Evolutionary conservation across 768 basidiomycete genomes (phyloP), one percentile per base, ranked within the genome.

Genomic region (Leccinum disarticulatum): DNA sequence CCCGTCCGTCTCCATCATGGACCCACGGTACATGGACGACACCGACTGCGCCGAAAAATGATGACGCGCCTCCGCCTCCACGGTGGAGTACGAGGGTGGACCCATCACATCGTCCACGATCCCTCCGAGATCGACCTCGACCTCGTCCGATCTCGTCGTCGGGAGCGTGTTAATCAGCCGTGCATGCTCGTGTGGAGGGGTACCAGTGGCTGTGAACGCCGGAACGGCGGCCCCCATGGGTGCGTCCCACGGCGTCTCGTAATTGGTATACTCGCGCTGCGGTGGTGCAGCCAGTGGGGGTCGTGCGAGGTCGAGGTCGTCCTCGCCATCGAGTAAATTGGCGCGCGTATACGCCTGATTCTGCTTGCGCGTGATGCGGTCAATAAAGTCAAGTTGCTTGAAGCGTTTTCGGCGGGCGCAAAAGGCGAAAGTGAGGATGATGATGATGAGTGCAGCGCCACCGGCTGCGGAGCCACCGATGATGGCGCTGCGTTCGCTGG

Each of bases 91-190:
- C 0, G 52, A 0, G 0, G 70, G 49, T 4, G 79, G 77, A 3
- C 81, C 81, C 81, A 83, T 83, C 1, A 83, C 76, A 52, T 81
- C 77, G 56, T 80, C 76, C 9, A 82, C 77, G 51, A 83, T 81
- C 9, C 64, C 71, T n/a, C 70, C 55, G 9, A 81, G 65, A 55
- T 78, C 77, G 35, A 80, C 58, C 28, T 78, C 73, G 27, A 75
- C 13, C 2, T 56, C 54, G 11, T 55, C 58, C 33, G 46, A 48
- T 4, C 41, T 41, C 17, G 38, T 19, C 22, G 41, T 31, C 2
- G 54, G 27, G 30, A 69, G 27, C 0, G 68, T 59, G 13, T 73
- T 68, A 46, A 68, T 62, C 25, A 71, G 61, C 59, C 72, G 60
- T 0, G 63, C 65, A 38, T 53, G 50, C 38, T 73, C 73, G 49